These are phyloP conservation scores for Malus fusca DNA, from an alignment of 306 rosid species.

Conservation along the genomic window DNA sequence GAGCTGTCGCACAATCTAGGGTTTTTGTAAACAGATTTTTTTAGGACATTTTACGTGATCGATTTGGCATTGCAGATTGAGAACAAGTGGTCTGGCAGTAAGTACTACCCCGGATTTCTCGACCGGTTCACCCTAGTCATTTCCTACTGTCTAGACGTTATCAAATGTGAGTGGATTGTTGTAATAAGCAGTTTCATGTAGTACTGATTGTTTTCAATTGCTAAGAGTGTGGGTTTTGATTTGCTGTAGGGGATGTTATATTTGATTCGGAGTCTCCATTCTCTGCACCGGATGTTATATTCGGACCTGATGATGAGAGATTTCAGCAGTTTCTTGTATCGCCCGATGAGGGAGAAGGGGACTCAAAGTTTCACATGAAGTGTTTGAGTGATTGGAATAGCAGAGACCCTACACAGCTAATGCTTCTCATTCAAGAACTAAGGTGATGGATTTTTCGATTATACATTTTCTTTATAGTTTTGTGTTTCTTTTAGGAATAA, in stretches of 20 bases:
- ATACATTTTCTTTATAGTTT: background rate
- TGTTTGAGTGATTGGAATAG: slow-evolving; percentile 58
- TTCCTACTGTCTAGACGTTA: slow-evolving; percentile 79
- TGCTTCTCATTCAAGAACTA: slow-evolving; percentile 57
- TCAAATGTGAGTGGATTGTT: slow-evolving; percentile 49
- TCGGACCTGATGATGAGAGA: slow-evolving; percentile 67
- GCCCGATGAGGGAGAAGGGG: slow-evolving; percentile 26
- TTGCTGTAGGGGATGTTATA: slow-evolving; percentile 58
- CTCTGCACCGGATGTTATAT: slow-evolving; percentile 73
- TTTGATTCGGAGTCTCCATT: slow-evolving; percentile 57
- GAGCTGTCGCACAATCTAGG: background rate
- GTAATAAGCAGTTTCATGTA: background rate
- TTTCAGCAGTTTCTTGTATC: slow-evolving; percentile 54
- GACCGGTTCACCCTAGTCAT: slow-evolving; percentile 84
- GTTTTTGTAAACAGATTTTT: background rate
- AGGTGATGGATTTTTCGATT: slow-evolving; percentile 29
- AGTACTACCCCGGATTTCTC: slow-evolving; percentile 33
- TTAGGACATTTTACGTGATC: background rate
- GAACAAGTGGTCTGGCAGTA: slow-evolving; percentile 78
- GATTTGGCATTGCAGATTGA: slow-evolving; percentile 50
- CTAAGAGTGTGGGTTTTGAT: slow-evolving; percentile 2
- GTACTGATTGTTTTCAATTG: background rate
- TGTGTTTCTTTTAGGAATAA: background rate
- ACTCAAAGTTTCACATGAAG: slow-evolving; percentile 15
- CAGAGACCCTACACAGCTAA: slow-evolving; percentile 66